Percentiles rank a stretch among this genome's conserved stretches.
Evolutionary conservation across 441 rosid species (phyloP).

Genomic region (Syzygium malaccense): DNA sequence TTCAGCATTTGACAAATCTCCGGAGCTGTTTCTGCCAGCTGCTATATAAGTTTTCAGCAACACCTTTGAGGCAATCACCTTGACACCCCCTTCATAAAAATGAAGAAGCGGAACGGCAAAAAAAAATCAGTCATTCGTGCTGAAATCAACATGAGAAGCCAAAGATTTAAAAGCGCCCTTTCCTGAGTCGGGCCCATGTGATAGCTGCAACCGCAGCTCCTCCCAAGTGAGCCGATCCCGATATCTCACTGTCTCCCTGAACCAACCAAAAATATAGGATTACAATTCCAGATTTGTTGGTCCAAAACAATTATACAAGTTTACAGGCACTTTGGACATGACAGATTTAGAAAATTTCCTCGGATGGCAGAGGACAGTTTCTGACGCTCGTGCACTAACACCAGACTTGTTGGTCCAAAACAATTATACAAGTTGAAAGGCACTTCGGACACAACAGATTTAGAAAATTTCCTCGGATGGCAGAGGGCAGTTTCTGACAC

Average conservation of each 20-base stretch:
- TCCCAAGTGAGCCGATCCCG: slow-evolving; percentile 81
- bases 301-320: too few species aligned
- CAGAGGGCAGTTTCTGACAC: background rate
- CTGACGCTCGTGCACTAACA: too few species aligned
- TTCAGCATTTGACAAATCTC: slow-evolving; percentile 29
- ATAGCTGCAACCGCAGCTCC: slow-evolving; percentile 85
- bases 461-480: background rate
- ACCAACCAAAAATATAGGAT: background rate
- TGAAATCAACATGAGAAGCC: background rate
- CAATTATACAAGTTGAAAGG: background rate
- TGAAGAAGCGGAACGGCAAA: background rate
- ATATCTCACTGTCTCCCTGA: slow-evolving; percentile 70
- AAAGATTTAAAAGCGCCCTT: slow-evolving; percentile 39
- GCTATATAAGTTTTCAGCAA: slow-evolving; percentile 41
- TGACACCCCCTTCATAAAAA: slow-evolving; percentile 9
- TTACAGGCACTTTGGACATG: too few species aligned
- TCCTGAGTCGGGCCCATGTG: slow-evolving; percentile 53
- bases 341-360: too few species aligned
- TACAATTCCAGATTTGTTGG: background rate
- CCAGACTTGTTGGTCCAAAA: background rate
- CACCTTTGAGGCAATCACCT: slow-evolving; percentile 16
- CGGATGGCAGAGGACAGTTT: too few species aligned
- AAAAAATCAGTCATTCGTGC: background rate
- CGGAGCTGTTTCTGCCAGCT: slow-evolving; percentile 38
- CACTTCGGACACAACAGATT: background rate